Base-by-base conservation (phyloP, 129 eudicot species). In the Flaveria brownii region DNA sequence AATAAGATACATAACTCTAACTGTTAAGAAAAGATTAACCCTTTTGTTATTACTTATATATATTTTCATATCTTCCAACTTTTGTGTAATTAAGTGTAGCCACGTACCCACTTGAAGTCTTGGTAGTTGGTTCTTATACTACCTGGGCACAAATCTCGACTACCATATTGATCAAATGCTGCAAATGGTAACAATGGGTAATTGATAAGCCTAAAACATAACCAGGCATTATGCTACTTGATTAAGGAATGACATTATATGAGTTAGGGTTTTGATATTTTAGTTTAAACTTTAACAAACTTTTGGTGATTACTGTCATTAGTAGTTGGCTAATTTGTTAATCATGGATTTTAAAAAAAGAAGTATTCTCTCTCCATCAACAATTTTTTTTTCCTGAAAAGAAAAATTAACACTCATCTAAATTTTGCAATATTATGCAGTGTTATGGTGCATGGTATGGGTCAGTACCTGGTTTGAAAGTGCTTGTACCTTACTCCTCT, bases 361-460 rank as follows among this genome's bases (percentile, higher is more conserved):
- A 25, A 26, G n/a, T 12, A 23, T 60, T 60, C n/a, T 59, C 22
- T 54, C 13, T 23, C 17, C 36, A 23, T 11, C 16, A 60, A 11
- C 4, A 28, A 30, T 4, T 30, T 30, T 25, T 14, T 25, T 26
- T 26, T 3, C 5, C 10, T 0, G 8, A 30, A 14, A 15, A 13
- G 14, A 63, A 28, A 28, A 33, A 5, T 5, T 26, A 12, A 62
- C 68, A 13, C 45, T 14, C 45, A 28, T 62, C 28, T 15, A 6
- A 11, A 36, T 12, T 23, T 51, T 41, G 60, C 41, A 64, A 73
- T 54, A 3, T 73, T 52, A 73, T 82, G 83, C 89, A 95, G 99
- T 95, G 99, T 83, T 91, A 77, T 91, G 96, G 94, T 68, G 99
- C 97, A 73, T 95, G 99, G 99, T 95, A 33, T 71, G 96, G 86